Evolutionary conservation across 352 stramenopile species (phyloP), one percentile per base, ranked within the genome.

Genomic region (Phytophthora europaea): DNA sequence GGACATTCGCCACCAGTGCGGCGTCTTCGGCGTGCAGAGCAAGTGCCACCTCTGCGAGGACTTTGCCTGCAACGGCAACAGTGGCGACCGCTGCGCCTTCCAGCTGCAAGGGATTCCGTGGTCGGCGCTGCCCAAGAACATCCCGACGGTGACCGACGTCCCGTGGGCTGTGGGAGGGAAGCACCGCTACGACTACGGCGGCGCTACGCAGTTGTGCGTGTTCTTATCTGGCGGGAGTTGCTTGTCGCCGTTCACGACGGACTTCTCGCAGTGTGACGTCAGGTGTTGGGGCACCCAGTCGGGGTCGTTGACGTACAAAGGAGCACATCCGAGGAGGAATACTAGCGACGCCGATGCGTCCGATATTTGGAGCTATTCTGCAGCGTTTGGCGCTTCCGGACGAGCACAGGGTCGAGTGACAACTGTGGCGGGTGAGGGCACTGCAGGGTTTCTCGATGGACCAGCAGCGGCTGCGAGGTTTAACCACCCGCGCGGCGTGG

Each of bases 1-100:
- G 76, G 94, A 99, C 79, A 85, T 98, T 65, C 84, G 96, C n/a
- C 95, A 99, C 70, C 59, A 81, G 63, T 99, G 96, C 76, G 72
- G 83, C 9, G 83, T 89, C 9, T 90, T 91, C 6, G 97, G 97
- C 33, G 93, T 98, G 7, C 80, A 91, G 61, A 97, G 84, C 75
- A 99, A 99, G 77, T 99, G 97, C 73, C 95, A 99, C 62, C 78
- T 94, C 33, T 99, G 97, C 66, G 84, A 97, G 52, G 77, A 96
- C 31, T 96, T 99, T 59, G 78, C 66, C 4, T 99, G 96, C 68
- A 88, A 81, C 38, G 20, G 55, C 3, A 57, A 57, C 16, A 73
- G 65, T 12, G 65, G 69, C 18, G 54, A 83, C 36, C 80, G 63
- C 22, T 99, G 96, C 73, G 73, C 82, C 12, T 97, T 97, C 71